Evolutionary conservation across 1,284 basidiomycete species (phyloP), one percentile per base, ranked within the genome.

Genomic region (Jaminaea rosea): DNA sequence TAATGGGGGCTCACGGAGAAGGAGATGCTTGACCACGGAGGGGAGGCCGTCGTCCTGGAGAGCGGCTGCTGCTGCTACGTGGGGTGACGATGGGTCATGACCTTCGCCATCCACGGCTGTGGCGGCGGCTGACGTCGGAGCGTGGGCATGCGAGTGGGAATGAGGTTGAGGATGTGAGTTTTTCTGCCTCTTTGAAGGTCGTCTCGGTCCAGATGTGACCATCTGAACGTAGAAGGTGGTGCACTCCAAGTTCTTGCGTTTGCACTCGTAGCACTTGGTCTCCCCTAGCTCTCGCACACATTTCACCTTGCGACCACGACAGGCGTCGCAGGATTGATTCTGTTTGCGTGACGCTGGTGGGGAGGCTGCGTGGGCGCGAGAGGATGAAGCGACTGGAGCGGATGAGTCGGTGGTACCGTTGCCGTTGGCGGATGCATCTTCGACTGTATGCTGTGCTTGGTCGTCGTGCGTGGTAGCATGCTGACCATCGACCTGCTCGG

Each of bases 251-350:
- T 60, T 58, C 44, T 68, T 68, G 39, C 58, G 53, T 50, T 61
- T 59, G 51, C 66, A 68, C 46, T 68, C 62, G 34, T 49, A 52
- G 53, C 66, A 66, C 55, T 61, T 66, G 29, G 34, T 52, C 44
- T 66, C 59, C 28, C 62, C 60, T 17, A 55, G 52, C 13, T 60
- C 53, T 46, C 56, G 19, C 28, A 64, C 59, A 53, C 66, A 68
- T 15, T 58, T 53, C 3, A 69, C 65, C 50, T 69, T 69, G 34
- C 66, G 56, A 27, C 59, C 59, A 39, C 66, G 49, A 31, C 66
- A 69, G 8, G 63, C 60, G 44, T 69, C 66, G 48, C 66, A 69
- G 2, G 63, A 60, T 24, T 53, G 58, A 41, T 69, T 69, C 50
- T 69, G 66, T 55, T 66, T 66, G 17, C 66, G 58, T 21, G 62